Evolutionary conservation across 192 early-diverging fungal genomes (phyloP), one percentile per base, ranked within the genome.

Genomic region (Globomyces pollinis-pini): DNA sequence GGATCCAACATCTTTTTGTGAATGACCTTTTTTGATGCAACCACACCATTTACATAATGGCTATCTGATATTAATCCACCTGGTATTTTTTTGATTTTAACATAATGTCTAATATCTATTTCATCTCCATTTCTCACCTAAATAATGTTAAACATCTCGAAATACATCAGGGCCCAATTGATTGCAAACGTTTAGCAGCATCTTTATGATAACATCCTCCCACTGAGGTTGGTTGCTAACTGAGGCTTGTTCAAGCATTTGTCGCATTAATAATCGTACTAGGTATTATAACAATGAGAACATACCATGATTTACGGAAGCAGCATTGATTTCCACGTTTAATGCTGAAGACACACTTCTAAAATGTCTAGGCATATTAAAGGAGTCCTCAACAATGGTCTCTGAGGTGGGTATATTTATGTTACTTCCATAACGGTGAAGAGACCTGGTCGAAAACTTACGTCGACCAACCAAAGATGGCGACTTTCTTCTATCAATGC

Each of bases 21-120:
- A 0, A 89, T 88, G 20, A 93, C 75, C 60, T 87, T 87, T 65
- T 94, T 97, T n/a, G 88, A 82, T 52, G 87, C 94, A n/a, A 96
- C 93, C 15, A 94, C 81, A 11, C 94, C 96, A 24, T 82, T 75
- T 33, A 99, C 80, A 68, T 89, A 97, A 39, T 87, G 77, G 38
- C 85, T 87, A 64, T 94, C 90, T 23, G 60, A 38, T 0, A 91
- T 88, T 23, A 62, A 23, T 7, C 90, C 93, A 7, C 94, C 96
- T 0, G 96, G 88, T 18, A 99, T 89, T 60, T 88, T 89, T 65
- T 98, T 98, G 64, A 96, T 88, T 56, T 94, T 95, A 41, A 98
- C 88, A 44, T 92, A 93, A 29, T 91, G 83, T 9, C 15, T 86
- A 38, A 93, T 81, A 61, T 96, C 93, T 59, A 91, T 88, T 60